A percentile compares a stretch with the other conserved stretches of the same genome.
These are phyloP conservation scores for Gossypioides kirkii DNA, from an alignment of 345 rosid genomes.

Conservation along the genomic window DNA sequence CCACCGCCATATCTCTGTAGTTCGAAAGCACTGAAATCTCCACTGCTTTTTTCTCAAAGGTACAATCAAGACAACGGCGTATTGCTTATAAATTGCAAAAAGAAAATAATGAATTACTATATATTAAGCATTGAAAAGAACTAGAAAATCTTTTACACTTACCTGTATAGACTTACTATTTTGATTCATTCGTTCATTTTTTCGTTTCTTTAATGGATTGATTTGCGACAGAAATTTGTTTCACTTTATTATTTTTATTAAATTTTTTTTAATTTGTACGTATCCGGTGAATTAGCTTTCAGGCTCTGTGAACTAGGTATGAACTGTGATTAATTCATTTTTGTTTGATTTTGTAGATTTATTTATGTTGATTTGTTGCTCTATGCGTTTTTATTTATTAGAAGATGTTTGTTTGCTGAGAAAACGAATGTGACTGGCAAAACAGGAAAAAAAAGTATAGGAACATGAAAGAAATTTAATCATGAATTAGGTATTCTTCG, in stretches of 20 bases:
- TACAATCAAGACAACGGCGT: background rate
- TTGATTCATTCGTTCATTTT: background rate
- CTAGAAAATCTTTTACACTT: background rate
- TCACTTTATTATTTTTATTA: background rate
- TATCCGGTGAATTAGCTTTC: background rate
- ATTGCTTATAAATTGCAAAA: background rate
- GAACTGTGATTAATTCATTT: background rate
- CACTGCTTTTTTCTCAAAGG: slow-evolving; percentile 5
- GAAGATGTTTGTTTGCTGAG: slow-evolving; percentile 7
- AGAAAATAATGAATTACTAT: background rate
- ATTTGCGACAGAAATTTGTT: slow-evolving; percentile 11
- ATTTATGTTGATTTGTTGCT: background rate
- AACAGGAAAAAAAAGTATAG: background rate
- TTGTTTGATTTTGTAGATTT: background rate
- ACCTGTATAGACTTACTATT: background rate
- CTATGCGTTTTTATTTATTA: background rate
- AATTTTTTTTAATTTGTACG: background rate
- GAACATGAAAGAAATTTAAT: background rate
- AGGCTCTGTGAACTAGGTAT: background rate
- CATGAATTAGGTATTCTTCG: background rate
- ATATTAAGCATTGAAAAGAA: background rate
- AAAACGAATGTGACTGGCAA: background rate
- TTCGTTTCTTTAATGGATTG: background rate
- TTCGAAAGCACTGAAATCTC: slow-evolving; percentile 5
- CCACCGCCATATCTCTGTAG: slow-evolving; percentile 23